These are phyloP conservation scores for Macadamia integrifolia DNA, from an alignment of 164 flowering plant genomes.

Conservation along the genomic window DNA sequence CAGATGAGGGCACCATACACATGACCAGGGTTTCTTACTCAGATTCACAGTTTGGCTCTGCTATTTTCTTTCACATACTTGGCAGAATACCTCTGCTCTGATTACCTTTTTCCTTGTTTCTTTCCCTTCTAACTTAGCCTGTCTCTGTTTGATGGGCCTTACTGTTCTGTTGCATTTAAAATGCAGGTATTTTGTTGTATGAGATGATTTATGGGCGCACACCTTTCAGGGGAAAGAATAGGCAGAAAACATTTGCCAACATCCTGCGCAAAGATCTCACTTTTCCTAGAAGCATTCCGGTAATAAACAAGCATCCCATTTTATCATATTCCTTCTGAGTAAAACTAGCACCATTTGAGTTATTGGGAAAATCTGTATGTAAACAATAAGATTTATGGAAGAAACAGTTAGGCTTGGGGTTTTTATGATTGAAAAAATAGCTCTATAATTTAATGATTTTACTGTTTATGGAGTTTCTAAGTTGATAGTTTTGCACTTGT, in stretches of 20 bases:
- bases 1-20: no score
- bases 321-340: neutral
- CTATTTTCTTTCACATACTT: no score
- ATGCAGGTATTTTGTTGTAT: conserved; percentile 78
- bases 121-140: no score
- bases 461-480: no score
- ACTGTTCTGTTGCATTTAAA: neutral
- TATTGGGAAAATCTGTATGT: no score
- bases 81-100: no score
- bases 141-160: no score
- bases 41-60: no score
- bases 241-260: conserved; percentile 93
- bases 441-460: neutral
- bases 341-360: neutral
- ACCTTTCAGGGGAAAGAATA: conserved; percentile 91
- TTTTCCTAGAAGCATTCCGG: conserved; percentile 88
- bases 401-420: neutral
- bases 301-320: conserved; percentile 20
- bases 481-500: no score
- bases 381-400: neutral
- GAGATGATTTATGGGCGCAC: conserved; percentile 99
- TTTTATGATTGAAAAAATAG: neutral
- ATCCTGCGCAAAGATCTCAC: conserved; percentile 92
- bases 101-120: no score
- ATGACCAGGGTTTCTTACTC: no score